Conservation (phyloP, 2,329 filamentous ascomycete species). For the Cercospora zeina region DNA sequence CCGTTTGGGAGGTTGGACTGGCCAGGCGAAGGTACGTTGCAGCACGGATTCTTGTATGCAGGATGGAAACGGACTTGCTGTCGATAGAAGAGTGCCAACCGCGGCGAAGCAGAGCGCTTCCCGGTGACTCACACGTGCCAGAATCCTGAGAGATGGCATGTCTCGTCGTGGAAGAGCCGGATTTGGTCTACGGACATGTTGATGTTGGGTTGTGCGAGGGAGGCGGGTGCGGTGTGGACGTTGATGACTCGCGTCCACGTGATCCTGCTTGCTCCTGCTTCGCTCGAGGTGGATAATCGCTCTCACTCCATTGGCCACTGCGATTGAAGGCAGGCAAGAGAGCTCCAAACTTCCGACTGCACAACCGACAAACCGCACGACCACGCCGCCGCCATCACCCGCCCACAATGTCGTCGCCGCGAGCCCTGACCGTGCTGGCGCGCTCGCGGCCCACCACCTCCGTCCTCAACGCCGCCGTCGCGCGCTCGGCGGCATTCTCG, state of each 20-base stretch:
- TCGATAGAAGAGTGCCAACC: background rate
- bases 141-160: background rate
- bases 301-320: conserved; percentile 3
- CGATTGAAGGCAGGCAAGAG: conserved; percentile 7
- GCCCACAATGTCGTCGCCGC: conserved; percentile 51
- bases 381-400: conserved; percentile 17
- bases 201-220: background rate
- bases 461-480: conserved; percentile 42
- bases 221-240: background rate
- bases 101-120: background rate
- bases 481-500: conserved; percentile 58
- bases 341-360: conserved; percentile 11
- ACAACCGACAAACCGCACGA: conserved; percentile 6
- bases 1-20: background rate
- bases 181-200: background rate
- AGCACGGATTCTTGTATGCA: background rate
- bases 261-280: background rate
- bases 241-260: background rate
- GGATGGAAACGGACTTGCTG: background rate
- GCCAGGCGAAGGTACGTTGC: background rate
- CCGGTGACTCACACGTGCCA: background rate
- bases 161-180: background rate
- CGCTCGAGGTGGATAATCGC: conserved; percentile 3
- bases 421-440: conserved; percentile 51
- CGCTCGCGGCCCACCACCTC: conserved; percentile 47